A percentile compares a stretch with the other conserved stretches of the same genome.
These are phyloP conservation scores for Theileria sp. DNA, from an alignment of 169 alveolate genomes.

Conservation along the genomic window DNA sequence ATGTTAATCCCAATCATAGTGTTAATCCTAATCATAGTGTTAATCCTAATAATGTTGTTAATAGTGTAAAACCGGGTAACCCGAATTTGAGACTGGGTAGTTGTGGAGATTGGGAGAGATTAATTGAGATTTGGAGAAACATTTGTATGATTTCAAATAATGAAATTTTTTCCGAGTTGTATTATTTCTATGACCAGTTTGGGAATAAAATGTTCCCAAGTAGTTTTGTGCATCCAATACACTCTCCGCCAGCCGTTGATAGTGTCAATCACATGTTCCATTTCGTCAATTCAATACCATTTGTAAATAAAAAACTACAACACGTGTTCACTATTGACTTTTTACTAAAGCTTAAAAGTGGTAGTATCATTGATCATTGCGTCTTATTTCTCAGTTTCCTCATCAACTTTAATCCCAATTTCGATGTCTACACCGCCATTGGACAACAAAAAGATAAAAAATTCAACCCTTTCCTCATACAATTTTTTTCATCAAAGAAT, in stretches of 20 bases:
- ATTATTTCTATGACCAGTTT: slow-evolving; percentile 17
- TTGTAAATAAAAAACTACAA: slow-evolving; percentile 26
- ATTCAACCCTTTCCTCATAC: slow-evolving; percentile 78
- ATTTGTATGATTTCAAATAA: slow-evolving; percentile 31
- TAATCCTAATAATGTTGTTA: neutral
- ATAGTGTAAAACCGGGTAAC: neutral
- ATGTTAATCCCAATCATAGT: neutral
- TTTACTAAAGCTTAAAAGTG: slow-evolving; percentile 75
- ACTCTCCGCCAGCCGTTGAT: slow-evolving; percentile 56
- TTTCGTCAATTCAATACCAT: slow-evolving; percentile 51
- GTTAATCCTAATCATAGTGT: neutral
- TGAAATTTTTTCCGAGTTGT: neutral
- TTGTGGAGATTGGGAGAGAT: neutral
- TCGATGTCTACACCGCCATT: slow-evolving; percentile 76
- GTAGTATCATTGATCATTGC: slow-evolving; percentile 80
- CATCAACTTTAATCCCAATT: slow-evolving; percentile 65
- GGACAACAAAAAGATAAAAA: slow-evolving; percentile 73
- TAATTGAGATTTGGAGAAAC: neutral
- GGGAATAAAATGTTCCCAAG: slow-evolving; percentile 38
- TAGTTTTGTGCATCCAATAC: slow-evolving; percentile 53
- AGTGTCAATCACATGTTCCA: slow-evolving; percentile 59
- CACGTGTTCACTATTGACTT: slow-evolving; percentile 73
- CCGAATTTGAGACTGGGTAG: neutral
- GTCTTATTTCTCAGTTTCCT: slow-evolving; percentile 70
- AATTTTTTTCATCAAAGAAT: slow-evolving; percentile 19